A percentile compares a stretch with the other conserved stretches of the same genome.
phyloP scores from a whole-genome alignment of 176 grass and related monocot genomes.

The Sorghum bicolor region Sorghum_bicolor_NCBIv3 NC_012879.2:56175501-56176000 shows the following conservation, averaged over 20 bases:
- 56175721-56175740: conserved; percentile 34
- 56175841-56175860: neutral
- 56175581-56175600: conserved; percentile 44
- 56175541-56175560: conserved; percentile 31
- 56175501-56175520: neutral
- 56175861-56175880: neutral
- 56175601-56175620: neutral
- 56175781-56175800: neutral
- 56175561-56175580: conserved; percentile 28
- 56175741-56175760: conserved; percentile 14
- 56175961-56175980: neutral
- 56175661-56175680: conserved; percentile 25
- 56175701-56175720: conserved; percentile 32
- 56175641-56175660: neutral
- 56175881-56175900: neutral
- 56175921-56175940: neutral
- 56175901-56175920: neutral
- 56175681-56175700: conserved; percentile 33
- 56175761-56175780: neutral
- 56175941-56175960: neutral
- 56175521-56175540: conserved; percentile 3
- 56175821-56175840: neutral
- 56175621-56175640: neutral
- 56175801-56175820: neutral
- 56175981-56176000: no score